These are phyloP conservation scores for Scutellaria minor DNA, from an alignment of 257 asterid genomes.

Conservation along the genomic window DNA sequence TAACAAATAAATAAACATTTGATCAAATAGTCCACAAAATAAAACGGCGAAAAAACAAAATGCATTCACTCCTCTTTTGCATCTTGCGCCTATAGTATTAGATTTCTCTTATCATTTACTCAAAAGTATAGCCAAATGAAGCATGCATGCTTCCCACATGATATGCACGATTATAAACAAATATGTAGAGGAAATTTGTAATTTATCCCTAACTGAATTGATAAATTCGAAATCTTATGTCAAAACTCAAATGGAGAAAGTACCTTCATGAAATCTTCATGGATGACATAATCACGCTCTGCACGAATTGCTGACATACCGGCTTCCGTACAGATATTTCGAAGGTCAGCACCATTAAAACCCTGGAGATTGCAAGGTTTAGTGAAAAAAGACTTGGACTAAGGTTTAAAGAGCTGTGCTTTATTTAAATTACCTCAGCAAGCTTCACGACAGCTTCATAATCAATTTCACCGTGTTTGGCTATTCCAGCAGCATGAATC, in stretches of 20 bases:
- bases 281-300: conserved; percentile 95
- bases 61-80: too few species aligned
- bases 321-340: conserved; percentile 96
- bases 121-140: too few species aligned
- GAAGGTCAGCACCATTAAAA: conserved; percentile 94
- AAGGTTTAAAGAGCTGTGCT: conserved; percentile 4
- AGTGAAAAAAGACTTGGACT: neutral
- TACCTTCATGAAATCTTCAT: conserved; percentile 99
- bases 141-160: too few species aligned
- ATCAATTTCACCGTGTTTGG: conserved; percentile 97
- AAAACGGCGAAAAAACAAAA: too few species aligned
- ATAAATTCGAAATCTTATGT: neutral
- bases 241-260: neutral
- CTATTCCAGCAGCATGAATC: conserved; percentile 94
- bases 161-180: too few species aligned
- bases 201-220: neutral
- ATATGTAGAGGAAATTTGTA: neutral
- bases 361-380: conserved; percentile 55
- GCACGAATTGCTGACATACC: conserved; percentile 97
- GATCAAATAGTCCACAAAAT: too few species aligned
- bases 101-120: too few species aligned
- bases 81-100: too few species aligned
- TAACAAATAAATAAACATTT: neutral
- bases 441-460: conserved; percentile 94
- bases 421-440: conserved; percentile 73